These are phyloP conservation scores for Fusarium sp. DNA, from an alignment of 2,329 filamentous ascomycete species.

Conservation along the genomic window DNA sequence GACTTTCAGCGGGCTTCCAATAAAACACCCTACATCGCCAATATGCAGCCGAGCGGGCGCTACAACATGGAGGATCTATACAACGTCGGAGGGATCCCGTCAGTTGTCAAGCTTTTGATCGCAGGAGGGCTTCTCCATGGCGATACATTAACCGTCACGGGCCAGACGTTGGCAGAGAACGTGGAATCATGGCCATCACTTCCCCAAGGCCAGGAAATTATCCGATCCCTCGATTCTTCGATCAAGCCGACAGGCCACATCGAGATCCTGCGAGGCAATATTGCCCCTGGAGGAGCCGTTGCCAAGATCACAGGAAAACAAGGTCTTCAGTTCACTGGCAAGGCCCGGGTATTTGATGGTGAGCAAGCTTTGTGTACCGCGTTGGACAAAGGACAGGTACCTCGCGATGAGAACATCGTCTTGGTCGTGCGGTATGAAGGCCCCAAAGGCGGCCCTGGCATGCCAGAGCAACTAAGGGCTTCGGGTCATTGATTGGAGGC, in stretches of 20 bases:
- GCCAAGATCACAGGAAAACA: constrained; percentile 97
- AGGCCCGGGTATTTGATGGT: constrained; percentile 86
- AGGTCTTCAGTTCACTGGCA: constrained; percentile 82
- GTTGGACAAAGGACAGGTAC: constrained; percentile 73
- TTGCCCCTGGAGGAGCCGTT: constrained; percentile 87
- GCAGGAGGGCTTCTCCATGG: neutral
- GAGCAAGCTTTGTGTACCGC: constrained; percentile 82
- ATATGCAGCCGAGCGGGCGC: neutral
- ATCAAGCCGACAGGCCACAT: constrained; percentile 89
- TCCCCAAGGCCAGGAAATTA: constrained; percentile 81
- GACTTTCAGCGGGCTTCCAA: neutral
- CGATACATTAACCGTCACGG: constrained; percentile 70
- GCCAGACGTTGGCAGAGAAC: constrained; percentile 84
- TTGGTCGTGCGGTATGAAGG: constrained; percentile 92
- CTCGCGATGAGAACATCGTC: constrained; percentile 73
- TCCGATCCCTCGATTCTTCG: constrained; percentile 77
- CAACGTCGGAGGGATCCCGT: neutral
- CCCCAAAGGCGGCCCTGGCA: constrained; percentile 90
- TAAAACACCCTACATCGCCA: neutral
- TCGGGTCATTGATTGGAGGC: constrained; percentile 89
- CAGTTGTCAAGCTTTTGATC: neutral
- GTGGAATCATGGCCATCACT: constrained; percentile 80
- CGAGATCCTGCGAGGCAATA: constrained; percentile 85
- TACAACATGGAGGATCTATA: neutral
- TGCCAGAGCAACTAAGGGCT: constrained; percentile 92